Conservation (phyloP, 768 basidiomycete species). For the Favolaschia claudopus region DNA sequence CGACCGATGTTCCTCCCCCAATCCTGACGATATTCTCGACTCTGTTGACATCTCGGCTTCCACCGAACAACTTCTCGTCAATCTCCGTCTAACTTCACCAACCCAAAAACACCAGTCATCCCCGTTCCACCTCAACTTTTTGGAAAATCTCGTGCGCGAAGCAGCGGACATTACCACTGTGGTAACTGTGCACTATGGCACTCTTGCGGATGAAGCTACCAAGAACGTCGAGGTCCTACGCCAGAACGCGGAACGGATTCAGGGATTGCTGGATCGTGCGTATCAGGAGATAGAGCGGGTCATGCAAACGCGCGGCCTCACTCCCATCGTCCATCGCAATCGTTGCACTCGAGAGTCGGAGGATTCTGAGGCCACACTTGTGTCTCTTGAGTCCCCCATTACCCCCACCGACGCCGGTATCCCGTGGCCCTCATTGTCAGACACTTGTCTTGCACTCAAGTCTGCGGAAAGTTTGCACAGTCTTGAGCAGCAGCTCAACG, state of each 20-base stretch:
- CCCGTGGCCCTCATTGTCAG: neutral
- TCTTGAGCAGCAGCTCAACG: neutral
- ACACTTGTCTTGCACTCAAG: neutral
- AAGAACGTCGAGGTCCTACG: slow-evolving; percentile 59
- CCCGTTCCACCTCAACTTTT: slow-evolving; percentile 46
- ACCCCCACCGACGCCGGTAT: neutral
- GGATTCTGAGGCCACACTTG: slow-evolving; percentile 67
- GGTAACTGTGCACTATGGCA: slow-evolving; percentile 59
- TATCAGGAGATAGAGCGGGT: slow-evolving; percentile 54
- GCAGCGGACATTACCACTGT: slow-evolving; percentile 53
- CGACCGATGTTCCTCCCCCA: slow-evolving; percentile 20
- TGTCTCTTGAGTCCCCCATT: slow-evolving; percentile 36
- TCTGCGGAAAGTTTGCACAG: neutral
- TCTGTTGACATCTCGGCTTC: slow-evolving; percentile 54
- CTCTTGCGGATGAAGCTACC: slow-evolving; percentile 58
- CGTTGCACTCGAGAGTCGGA: slow-evolving; percentile 66
- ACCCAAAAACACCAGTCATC: slow-evolving; percentile 47
- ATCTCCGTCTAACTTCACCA: slow-evolving; percentile 59
- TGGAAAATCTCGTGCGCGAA: slow-evolving; percentile 57
- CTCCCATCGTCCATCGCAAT: slow-evolving; percentile 28
- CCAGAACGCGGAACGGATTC: slow-evolving; percentile 51
- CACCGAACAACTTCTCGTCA: slow-evolving; percentile 58
- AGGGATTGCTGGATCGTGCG: slow-evolving; percentile 52
- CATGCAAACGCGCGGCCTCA: slow-evolving; percentile 44
- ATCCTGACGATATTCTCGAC: slow-evolving; percentile 44